Conservation (phyloP, 2,329 filamentous ascomycete genomes). For the Pseudopyrenochaeta lycopersici region DNA sequence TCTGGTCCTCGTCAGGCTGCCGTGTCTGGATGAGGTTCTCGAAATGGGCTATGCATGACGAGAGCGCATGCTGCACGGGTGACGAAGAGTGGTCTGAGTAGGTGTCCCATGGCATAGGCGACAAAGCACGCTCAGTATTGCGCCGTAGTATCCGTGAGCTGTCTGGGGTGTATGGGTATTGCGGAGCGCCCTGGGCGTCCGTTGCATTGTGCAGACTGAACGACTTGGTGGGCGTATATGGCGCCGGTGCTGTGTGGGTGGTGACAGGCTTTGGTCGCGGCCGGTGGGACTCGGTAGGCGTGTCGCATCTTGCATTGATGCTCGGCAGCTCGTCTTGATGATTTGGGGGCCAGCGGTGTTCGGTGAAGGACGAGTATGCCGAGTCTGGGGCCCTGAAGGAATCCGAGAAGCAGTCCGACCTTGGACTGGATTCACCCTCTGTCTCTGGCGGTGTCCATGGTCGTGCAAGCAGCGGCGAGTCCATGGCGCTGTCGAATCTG, state of each 20-base stretch:
- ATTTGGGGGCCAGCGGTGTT: conserved; percentile 19
- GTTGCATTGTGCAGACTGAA: conserved; percentile 15
- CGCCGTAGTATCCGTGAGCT: conserved; percentile 32
- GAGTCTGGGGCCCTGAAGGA: conserved; percentile 21
- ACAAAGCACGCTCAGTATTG: conserved; percentile 20
- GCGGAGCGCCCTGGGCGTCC: conserved; percentile 22
- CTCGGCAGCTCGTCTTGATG: conserved; percentile 8
- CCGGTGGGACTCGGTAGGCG: conserved; percentile 17
- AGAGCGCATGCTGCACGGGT: conserved; percentile 41
- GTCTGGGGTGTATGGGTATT: conserved; percentile 46
- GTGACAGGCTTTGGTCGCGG: conserved; percentile 24
- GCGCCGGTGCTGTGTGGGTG: conserved; percentile 24
- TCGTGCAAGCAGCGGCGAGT: conserved; percentile 28
- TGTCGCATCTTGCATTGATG: conserved; percentile 15
- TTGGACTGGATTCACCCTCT: conserved; percentile 20
- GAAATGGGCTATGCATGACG: conserved; percentile 42
- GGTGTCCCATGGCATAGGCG: conserved; percentile 38
- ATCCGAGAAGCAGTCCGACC: conserved; percentile 31
- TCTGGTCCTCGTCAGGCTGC: conserved; percentile 43
- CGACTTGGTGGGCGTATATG: conserved; percentile 33
- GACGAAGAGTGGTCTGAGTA: conserved; percentile 27
- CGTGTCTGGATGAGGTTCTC: conserved; percentile 40
- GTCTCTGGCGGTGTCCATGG: conserved; percentile 45
- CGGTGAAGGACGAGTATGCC: conserved; percentile 14
- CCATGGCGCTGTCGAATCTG: conserved; percentile 25